phyloP scores from a whole-genome alignment of 805 yeast species.

The Lipomyces anomalus region DNA sequence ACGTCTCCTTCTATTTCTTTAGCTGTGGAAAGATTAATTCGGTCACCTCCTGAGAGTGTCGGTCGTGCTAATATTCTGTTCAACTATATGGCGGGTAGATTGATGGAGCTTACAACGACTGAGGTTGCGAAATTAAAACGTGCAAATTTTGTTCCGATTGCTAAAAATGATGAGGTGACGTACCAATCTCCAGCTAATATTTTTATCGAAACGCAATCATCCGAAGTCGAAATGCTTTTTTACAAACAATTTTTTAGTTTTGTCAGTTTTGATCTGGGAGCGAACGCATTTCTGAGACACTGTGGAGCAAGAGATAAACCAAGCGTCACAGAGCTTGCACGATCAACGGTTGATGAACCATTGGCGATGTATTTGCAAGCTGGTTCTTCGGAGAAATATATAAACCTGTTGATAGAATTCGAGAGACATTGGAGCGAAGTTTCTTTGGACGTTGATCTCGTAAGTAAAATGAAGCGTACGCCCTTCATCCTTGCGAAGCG shows the following conservation, averaged over 20 bases:
- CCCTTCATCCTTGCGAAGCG: conserved; percentile 30
- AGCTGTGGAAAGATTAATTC: conserved; percentile 23
- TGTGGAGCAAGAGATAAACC: conserved; percentile 36
- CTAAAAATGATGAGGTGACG: conserved; percentile 2
- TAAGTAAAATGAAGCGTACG: conserved; percentile 27
- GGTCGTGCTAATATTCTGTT: conserved; percentile 28
- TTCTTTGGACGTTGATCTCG: conserved; percentile 15
- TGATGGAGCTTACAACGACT: conserved; percentile 21
- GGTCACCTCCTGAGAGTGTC: conserved; percentile 26
- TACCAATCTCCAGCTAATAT: conserved; percentile 27
- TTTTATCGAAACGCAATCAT: conserved; percentile 13
- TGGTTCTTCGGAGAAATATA: conserved; percentile 25
- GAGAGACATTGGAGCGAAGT: conserved; percentile 26
- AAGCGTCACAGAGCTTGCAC: conserved; percentile 30
- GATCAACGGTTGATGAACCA: conserved; percentile 27
- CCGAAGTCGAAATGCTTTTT: conserved; percentile 7
- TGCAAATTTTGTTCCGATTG: conserved; percentile 30
- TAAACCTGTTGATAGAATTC: conserved; percentile 22
- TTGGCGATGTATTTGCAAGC: conserved; percentile 26
- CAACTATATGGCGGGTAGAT: conserved; percentile 28
- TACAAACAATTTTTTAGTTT: conserved; percentile 29
- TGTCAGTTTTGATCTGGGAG: conserved; percentile 23
- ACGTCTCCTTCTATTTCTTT: conserved; percentile 26
- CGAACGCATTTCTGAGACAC: conserved; percentile 31
- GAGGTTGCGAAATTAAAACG: conserved; percentile 23